These are phyloP conservation scores for Terfezia claveryi DNA, from an alignment of 495 filamentous ascomycete species.

Conservation along the genomic window DNA sequence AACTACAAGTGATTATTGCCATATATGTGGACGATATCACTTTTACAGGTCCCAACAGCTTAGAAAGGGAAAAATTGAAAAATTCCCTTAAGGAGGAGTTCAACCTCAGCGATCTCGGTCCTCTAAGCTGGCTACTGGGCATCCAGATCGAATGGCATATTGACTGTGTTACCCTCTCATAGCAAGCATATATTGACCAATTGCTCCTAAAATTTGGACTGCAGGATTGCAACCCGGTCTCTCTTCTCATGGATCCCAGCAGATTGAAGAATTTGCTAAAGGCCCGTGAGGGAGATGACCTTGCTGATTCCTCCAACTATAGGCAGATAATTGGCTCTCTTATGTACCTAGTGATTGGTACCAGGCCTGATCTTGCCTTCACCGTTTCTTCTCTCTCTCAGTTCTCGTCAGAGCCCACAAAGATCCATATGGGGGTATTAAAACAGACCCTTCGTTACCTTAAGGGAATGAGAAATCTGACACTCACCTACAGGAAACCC, in stretches of 20 bases:
- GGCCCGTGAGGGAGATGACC: too few relatives aligned
- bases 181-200: background rate
- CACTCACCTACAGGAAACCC: too few relatives aligned
- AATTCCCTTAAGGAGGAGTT: background rate
- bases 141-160: background rate
- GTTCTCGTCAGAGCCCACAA: background rate
- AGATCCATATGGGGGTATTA: background rate
- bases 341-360: background rate
- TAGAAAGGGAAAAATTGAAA: background rate
- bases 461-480: too few relatives aligned
- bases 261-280: too few relatives aligned
- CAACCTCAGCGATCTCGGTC: too few relatives aligned
- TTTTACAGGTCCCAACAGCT: background rate
- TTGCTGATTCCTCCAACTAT: too few relatives aligned
- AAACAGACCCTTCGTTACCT: slow-evolving; percentile 3
- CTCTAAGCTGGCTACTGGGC: background rate
- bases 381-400: slow-evolving; percentile 2
- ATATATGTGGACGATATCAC: slow-evolving; percentile 1
- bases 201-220: background rate
- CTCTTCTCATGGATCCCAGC: too few relatives aligned
- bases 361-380: slow-evolving; percentile 7
- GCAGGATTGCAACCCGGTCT: background rate
- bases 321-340: too few relatives aligned
- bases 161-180: background rate
- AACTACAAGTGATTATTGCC: background rate